phyloP scores from a whole-genome alignment of 257 asterid species.

The Lycium barbarum region DNA sequence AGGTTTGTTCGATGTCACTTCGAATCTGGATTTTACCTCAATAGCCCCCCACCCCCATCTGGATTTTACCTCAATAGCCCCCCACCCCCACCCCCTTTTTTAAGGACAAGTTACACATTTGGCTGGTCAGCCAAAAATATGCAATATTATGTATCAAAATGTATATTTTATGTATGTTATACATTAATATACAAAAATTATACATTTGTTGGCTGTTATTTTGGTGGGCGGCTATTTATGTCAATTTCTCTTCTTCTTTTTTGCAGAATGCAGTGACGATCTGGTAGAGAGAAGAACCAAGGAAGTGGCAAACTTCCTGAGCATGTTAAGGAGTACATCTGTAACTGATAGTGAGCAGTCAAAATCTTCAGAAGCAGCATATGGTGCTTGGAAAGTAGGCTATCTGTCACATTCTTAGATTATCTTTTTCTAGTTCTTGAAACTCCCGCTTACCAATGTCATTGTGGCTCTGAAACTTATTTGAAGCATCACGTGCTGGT shows the following conservation, averaged over 20 bases:
- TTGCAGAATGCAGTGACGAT: constrained; percentile 58
- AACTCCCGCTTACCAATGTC: neutral
- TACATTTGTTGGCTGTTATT: too few species aligned
- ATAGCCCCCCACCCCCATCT: too few species aligned
- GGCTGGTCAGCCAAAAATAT: too few species aligned
- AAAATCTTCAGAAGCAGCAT: constrained; percentile 51
- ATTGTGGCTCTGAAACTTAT: neutral
- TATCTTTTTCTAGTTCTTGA: neutral
- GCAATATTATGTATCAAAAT: too few species aligned
- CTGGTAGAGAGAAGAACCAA: constrained; percentile 67
- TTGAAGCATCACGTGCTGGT: neutral
- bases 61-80: too few species aligned
- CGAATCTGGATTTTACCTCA: neutral
- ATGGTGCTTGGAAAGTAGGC: constrained; percentile 76
- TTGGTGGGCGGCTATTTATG: too few species aligned
- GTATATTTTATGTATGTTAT: too few species aligned
- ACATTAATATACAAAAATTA: too few species aligned
- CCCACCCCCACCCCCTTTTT: too few species aligned
- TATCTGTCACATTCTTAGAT: neutral
- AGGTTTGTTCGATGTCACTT: constrained; percentile 26
- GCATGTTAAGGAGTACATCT: constrained; percentile 82
- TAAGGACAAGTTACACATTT: too few species aligned
- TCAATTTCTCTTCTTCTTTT: constrained; percentile 11
- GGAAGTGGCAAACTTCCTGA: constrained; percentile 68
- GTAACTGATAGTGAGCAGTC: constrained; percentile 45